Conservation (phyloP, 208 protist genomes). For the Leishmania tropica region DNA sequence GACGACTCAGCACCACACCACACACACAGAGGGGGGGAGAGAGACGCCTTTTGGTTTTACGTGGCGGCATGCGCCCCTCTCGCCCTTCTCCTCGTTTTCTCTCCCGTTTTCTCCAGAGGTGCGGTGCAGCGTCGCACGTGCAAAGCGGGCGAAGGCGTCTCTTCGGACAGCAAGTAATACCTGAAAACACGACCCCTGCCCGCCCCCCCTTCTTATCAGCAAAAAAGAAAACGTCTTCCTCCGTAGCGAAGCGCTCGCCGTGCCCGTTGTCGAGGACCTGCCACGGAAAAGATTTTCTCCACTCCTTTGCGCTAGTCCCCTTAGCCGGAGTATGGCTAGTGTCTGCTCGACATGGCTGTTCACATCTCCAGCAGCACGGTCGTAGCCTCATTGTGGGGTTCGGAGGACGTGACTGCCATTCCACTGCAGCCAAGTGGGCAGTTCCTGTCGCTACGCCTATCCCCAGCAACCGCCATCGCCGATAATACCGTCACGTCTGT, state of each 20-base stretch:
- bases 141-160: too few relatives aligned
- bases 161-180: too few relatives aligned
- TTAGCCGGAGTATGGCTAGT: not conserved
- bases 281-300: not conserved
- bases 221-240: not conserved
- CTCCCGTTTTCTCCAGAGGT: not conserved
- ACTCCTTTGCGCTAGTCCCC: not conserved
- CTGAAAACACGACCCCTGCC: too few relatives aligned
- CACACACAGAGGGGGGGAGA: not conserved
- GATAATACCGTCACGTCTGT: slow-evolving; percentile 22
- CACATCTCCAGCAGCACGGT: slow-evolving; percentile 21
- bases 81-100: not conserved
- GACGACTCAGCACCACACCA: not conserved
- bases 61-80: not conserved
- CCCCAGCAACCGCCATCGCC: not conserved
- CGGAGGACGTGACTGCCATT: not conserved
- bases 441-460: slow-evolving; percentile 19
- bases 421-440: slow-evolving; percentile 10
- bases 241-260: not conserved
- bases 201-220: not conserved
- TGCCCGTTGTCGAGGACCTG: not conserved
- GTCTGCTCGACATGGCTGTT: slow-evolving; percentile 19
- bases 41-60: not conserved
- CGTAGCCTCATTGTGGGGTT: slow-evolving; percentile 18
- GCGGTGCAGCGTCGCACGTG: not conserved